A percentile compares a stretch with the other conserved stretches of the same genome.
Evolutionary conservation across 2,329 filamentous ascomycete species (phyloP).

Genomic region (Chaetomiaceae sp.): DNA sequence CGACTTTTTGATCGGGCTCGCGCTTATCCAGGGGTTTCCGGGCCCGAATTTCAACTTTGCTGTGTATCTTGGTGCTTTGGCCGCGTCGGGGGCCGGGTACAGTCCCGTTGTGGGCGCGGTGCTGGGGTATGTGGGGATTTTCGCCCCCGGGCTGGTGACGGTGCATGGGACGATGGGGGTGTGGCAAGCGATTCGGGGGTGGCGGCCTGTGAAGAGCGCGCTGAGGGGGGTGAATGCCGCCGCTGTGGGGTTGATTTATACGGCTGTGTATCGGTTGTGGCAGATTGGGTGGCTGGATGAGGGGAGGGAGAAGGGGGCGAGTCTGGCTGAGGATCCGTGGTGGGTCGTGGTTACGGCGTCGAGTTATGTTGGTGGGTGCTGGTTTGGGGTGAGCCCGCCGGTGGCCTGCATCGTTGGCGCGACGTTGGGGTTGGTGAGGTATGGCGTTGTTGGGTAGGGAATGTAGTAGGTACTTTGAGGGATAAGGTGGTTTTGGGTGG

Average conservation of each 20-base stretch:
- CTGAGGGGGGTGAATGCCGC: slow-evolving; percentile 55
- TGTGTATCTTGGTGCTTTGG: slow-evolving; percentile 51
- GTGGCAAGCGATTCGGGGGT: slow-evolving; percentile 47
- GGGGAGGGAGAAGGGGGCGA: slow-evolving; percentile 44
- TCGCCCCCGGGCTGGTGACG: slow-evolving; percentile 44
- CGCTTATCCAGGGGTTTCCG: slow-evolving; percentile 66
- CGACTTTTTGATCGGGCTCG: slow-evolving; percentile 69
- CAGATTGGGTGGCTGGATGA: slow-evolving; percentile 50
- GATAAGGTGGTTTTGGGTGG: no score
- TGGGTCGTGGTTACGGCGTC: slow-evolving; percentile 56
- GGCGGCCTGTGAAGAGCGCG: slow-evolving; percentile 42
- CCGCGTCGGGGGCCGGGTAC: slow-evolving; percentile 37
- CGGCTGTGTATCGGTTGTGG: slow-evolving; percentile 61
- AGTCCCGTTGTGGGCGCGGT: slow-evolving; percentile 43
- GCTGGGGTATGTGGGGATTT: slow-evolving; percentile 49
- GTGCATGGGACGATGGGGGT: slow-evolving; percentile 49
- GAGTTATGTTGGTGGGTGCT: slow-evolving; percentile 41
- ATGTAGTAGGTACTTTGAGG: no score
- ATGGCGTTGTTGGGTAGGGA: slow-evolving; percentile 34
- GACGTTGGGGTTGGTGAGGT: slow-evolving; percentile 42
- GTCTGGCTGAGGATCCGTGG: slow-evolving; percentile 55
- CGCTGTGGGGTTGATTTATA: slow-evolving; percentile 58
- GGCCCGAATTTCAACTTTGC: slow-evolving; percentile 40
- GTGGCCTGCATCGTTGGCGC: slow-evolving; percentile 42
- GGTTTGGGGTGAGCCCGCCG: slow-evolving; percentile 41